Evolutionary conservation across 768 basidiomycete species (phyloP).

Genomic region (Macrocybe gigantea): DNA sequence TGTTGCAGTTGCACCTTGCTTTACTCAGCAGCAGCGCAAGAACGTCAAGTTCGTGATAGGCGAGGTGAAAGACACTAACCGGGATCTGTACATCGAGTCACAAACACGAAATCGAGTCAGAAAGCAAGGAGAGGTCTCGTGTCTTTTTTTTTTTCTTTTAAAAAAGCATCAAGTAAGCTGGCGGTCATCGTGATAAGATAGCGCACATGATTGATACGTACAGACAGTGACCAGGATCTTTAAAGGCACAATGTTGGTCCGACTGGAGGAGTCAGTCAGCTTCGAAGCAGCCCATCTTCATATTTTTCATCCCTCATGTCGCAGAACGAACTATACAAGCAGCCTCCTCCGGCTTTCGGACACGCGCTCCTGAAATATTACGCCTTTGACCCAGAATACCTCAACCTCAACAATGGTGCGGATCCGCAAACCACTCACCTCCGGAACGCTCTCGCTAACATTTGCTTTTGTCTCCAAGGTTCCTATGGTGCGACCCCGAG

Average conservation of each 20-base stretch:
- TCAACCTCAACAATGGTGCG: slow-evolving; percentile 64
- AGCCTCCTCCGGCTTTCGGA: slow-evolving; percentile 41
- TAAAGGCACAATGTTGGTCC: background rate
- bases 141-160: too few species aligned
- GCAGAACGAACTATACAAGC: slow-evolving; percentile 14
- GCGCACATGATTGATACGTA: background rate
- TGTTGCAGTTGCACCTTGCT: too few species aligned
- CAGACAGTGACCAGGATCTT: too few species aligned
- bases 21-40: too few species aligned
- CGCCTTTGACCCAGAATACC: slow-evolving; percentile 49
- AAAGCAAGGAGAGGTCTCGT: too few species aligned
- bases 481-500: slow-evolving; percentile 45
- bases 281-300: background rate
- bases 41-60: too few species aligned
- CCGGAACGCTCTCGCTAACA: slow-evolving; percentile 19
- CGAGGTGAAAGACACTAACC: too few species aligned
- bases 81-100: too few species aligned
- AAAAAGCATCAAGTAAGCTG: too few species aligned
- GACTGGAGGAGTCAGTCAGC: background rate
- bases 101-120: too few species aligned
- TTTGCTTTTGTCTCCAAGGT: slow-evolving; percentile 29
- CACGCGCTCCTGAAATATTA: slow-evolving; percentile 49
- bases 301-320: background rate
- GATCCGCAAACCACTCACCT: slow-evolving; percentile 15
- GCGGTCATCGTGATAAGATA: background rate